These are phyloP conservation scores for Nothopassalora personata DNA, from an alignment of 2,329 filamentous ascomycete genomes.

Conservation along the genomic window DNA sequence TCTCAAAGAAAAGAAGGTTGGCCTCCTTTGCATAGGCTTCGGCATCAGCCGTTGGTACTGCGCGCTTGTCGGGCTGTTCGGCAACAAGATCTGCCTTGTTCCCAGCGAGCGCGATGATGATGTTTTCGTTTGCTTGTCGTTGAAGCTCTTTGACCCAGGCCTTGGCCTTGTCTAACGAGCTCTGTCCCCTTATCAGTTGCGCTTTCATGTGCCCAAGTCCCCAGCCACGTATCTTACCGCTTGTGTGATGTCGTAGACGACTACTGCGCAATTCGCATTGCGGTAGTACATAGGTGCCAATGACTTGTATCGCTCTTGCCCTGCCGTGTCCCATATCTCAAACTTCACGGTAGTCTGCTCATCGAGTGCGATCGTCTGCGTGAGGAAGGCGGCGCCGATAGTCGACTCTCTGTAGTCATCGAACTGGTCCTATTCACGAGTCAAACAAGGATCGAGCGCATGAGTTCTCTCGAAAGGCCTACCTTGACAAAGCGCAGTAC, in stretches of 20 bases:
- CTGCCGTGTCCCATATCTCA: slow-evolving; percentile 98
- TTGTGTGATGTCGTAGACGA: slow-evolving; percentile 99
- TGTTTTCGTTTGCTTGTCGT: slow-evolving; percentile 98
- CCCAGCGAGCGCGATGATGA: slow-evolving; percentile 94
- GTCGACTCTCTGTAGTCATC: slow-evolving; percentile 97
- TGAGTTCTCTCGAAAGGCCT: slow-evolving; percentile 25
- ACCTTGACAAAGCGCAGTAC: slow-evolving; percentile 98
- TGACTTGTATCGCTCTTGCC: slow-evolving; percentile 98
- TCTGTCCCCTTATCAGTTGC: slow-evolving; percentile 48
- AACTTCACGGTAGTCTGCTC: slow-evolving; percentile 99
- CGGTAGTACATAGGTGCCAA: slow-evolving; percentile 99
- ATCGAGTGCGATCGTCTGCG: slow-evolving; percentile 96
- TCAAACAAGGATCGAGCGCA: neutral
- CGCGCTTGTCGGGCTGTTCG: slow-evolving; percentile 92
- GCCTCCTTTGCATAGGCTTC: slow-evolving; percentile 93
- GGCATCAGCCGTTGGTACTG: slow-evolving; percentile 80
- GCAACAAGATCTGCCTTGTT: slow-evolving; percentile 97
- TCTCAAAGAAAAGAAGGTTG: slow-evolving; percentile 95
- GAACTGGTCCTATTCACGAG: slow-evolving; percentile 79
- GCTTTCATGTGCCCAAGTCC: slow-evolving; percentile 8
- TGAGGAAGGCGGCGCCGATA: slow-evolving; percentile 96
- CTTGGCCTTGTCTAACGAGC: slow-evolving; percentile 97
- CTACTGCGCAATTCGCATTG: slow-evolving; percentile 98
- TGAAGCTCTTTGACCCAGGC: slow-evolving; percentile 99
- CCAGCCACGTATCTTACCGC: slow-evolving; percentile 58